phyloP scores from a whole-genome alignment of 176 grass and related monocot species.

The Avena insularis region DNA sequence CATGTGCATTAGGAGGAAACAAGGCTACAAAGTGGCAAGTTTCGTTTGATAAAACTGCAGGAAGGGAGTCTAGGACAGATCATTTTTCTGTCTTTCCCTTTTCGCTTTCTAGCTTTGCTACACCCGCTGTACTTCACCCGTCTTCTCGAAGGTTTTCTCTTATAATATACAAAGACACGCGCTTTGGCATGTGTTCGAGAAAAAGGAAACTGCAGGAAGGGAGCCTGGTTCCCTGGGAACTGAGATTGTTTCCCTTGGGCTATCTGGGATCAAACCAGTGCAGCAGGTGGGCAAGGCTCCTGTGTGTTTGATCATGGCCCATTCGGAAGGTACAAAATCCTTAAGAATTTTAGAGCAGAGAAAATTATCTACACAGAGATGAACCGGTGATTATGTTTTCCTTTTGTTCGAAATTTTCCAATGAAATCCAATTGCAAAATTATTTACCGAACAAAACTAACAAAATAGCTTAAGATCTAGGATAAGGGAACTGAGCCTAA shows the following conservation, averaged over 20 bases:
- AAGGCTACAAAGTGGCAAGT: background rate
- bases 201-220: background rate
- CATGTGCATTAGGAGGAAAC: background rate
- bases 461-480: too few species aligned
- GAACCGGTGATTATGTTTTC: background rate
- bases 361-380: background rate
- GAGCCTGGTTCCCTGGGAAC: background rate
- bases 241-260: background rate
- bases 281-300: constrained; percentile 34
- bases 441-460: too few species aligned
- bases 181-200: too few species aligned
- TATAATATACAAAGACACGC: too few species aligned
- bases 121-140: too few species aligned
- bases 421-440: background rate
- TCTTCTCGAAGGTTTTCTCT: too few species aligned
- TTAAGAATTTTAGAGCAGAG: background rate
- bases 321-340: background rate
- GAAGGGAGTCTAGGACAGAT: too few species aligned
- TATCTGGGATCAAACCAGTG: background rate
- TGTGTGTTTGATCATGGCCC: background rate
- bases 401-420: background rate
- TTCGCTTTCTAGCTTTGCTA: too few species aligned
- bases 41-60: background rate
- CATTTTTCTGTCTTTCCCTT: too few species aligned
- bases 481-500: too few species aligned